Percentiles rank a stretch among this genome's conserved stretches.
These are phyloP conservation scores for Aspergillus melleus DNA, from an alignment of 2,329 filamentous ascomycete genomes.

Conservation along the genomic window DNA sequence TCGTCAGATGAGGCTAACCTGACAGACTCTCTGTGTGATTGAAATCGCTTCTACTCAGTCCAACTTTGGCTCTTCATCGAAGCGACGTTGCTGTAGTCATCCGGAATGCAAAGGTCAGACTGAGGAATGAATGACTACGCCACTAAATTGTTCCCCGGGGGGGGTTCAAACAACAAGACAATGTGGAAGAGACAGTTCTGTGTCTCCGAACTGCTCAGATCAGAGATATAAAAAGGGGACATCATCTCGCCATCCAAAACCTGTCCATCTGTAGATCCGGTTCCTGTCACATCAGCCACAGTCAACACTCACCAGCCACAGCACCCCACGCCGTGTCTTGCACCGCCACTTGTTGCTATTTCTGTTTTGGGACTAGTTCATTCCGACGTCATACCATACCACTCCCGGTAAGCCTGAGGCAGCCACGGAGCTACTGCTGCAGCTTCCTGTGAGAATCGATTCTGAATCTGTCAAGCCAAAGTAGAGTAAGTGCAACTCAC, in stretches of 20 bases:
- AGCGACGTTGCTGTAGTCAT: slow-evolving; percentile 11
- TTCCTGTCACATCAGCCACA: neutral
- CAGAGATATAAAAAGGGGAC: neutral
- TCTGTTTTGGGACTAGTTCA: neutral
- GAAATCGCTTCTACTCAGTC: neutral
- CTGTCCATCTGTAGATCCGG: neutral
- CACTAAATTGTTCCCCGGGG: slow-evolving; percentile 4
- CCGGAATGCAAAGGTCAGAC: slow-evolving; percentile 15
- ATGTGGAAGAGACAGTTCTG: neutral
- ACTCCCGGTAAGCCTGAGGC: neutral
- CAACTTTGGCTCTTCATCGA: neutral
- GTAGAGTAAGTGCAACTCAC: neutral
- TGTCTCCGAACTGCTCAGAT: neutral
- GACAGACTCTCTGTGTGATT: neutral
- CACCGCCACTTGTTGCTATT: neutral
- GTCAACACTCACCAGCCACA: neutral
- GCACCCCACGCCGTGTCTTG: neutral
- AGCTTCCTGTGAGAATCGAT: slow-evolving; percentile 3
- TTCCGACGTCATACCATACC: neutral
- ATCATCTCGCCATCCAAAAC: neutral
- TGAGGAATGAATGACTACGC: slow-evolving; percentile 13
- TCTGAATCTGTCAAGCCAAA: neutral
- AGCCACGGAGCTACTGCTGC: slow-evolving; percentile 16
- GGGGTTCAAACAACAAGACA: neutral
- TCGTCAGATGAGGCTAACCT: neutral